Evolutionary conservation across 75 land plant species (phyloP).

Genomic region (Chamaecyparis obtusa): DNA sequence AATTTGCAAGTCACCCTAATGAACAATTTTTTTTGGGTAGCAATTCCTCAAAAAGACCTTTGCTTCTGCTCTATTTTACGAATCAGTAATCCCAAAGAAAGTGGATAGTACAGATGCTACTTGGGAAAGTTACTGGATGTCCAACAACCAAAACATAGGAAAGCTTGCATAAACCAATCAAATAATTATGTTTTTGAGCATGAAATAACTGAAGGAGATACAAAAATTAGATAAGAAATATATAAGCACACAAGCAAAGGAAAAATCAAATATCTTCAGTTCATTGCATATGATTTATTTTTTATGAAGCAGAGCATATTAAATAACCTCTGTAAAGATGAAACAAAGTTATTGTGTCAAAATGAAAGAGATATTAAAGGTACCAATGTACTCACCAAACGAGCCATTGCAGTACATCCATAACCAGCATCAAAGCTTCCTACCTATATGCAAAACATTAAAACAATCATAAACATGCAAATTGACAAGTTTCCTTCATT

Average conservation of each 20-base stretch:
- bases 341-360: neutral
- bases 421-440: constrained; percentile 99
- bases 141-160: neutral
- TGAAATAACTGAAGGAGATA: neutral
- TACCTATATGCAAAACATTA: constrained; percentile 47
- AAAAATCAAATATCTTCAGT: neutral
- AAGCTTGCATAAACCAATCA: neutral
- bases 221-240: neutral
- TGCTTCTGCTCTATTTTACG: too few species aligned
- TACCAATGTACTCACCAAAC: constrained; percentile 54
- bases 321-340: neutral
- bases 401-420: constrained; percentile 94
- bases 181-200: neutral
- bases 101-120: too few species aligned
- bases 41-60: too few species aligned
- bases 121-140: neutral
- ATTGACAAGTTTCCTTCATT: constrained; percentile 7
- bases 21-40: too few species aligned
- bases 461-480: neutral
- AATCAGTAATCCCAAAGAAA: too few species aligned
- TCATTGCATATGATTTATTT: neutral
- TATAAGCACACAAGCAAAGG: neutral
- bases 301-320: neutral
- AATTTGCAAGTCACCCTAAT: too few species aligned
- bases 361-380: neutral